Conservation (phyloP, 805 yeast genomes). For the Candida maltosa region DNA sequence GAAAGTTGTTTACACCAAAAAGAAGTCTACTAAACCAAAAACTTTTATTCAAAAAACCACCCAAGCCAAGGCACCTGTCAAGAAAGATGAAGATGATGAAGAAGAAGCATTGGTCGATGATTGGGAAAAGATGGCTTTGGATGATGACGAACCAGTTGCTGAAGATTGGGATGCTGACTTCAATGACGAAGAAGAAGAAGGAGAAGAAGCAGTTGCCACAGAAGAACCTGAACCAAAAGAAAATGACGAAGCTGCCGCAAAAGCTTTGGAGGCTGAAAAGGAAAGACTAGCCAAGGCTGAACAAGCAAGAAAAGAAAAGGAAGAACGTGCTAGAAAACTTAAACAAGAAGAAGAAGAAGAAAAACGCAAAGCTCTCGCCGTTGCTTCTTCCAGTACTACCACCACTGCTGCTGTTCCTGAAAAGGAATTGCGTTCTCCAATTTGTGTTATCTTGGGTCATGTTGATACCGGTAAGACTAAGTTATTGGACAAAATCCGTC, state of each 20-base stretch:
- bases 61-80: constrained; percentile 17
- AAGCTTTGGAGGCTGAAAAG: constrained; percentile 24
- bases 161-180: constrained; percentile 51
- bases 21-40: constrained; percentile 54
- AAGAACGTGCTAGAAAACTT: constrained; percentile 18
- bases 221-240: constrained; percentile 28
- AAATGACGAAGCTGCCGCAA: constrained; percentile 26
- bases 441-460: constrained; percentile 98
- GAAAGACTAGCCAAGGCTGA: constrained; percentile 28
- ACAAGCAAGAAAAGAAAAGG: constrained; percentile 23
- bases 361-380: constrained; percentile 7
- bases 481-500: constrained; percentile 93
- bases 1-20: constrained; percentile 68
- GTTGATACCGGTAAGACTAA: constrained; percentile 99
- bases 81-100: constrained; percentile 19
- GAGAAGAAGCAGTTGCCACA: constrained; percentile 26
- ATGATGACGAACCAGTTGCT: constrained; percentile 54
- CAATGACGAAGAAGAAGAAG: constrained; percentile 23
- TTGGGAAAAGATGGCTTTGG: constrained; percentile 76
- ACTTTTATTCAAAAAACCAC: constrained; percentile 28
- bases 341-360: constrained; percentile 24
- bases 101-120: constrained; percentile 72
- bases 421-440: constrained; percentile 89
- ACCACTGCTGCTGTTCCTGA: constrained; percentile 29
- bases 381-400: not conserved